Evolutionary conservation across 208 protist species (phyloP).

Genomic region (Crithidia expoeki): DNA sequence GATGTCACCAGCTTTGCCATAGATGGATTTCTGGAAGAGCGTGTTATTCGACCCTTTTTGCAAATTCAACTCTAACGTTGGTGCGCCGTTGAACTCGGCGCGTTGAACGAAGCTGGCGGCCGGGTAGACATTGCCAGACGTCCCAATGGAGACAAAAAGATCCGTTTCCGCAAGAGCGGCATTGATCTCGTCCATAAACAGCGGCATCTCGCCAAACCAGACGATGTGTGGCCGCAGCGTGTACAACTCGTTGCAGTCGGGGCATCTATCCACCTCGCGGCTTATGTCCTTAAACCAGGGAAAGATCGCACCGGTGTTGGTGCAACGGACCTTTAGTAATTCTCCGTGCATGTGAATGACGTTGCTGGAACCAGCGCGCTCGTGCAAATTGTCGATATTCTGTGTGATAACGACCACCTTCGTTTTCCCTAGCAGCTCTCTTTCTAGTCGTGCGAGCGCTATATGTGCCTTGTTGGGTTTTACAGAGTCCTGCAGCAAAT

Average conservation of each 20-base stretch:
- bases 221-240: constrained; percentile 85
- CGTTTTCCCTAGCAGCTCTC: constrained; percentile 30
- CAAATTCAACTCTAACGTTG: constrained; percentile 68
- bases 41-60: constrained; percentile 42
- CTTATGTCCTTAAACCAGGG: constrained; percentile 33
- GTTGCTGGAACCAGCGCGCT: constrained; percentile 56
- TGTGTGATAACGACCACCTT: constrained; percentile 70
- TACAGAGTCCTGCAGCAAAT: constrained; percentile 37
- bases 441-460: constrained; percentile 55
- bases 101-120: constrained; percentile 61
- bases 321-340: constrained; percentile 72
- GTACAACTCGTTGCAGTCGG: constrained; percentile 43
- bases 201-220: constrained; percentile 83
- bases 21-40: constrained; percentile 53
- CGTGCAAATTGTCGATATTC: constrained; percentile 83
- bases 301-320: constrained; percentile 41
- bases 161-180: constrained; percentile 42
- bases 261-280: constrained; percentile 41
- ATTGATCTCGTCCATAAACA: constrained; percentile 65
- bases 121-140: constrained; percentile 79
- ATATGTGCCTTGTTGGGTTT: constrained; percentile 62
- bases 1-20: constrained; percentile 55
- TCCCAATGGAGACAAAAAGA: constrained; percentile 77
- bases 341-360: constrained; percentile 89
- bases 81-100: constrained; percentile 40